Conservation (phyloP, 2,329 filamentous ascomycete species). For the Hypoxylon sp. region DNA sequence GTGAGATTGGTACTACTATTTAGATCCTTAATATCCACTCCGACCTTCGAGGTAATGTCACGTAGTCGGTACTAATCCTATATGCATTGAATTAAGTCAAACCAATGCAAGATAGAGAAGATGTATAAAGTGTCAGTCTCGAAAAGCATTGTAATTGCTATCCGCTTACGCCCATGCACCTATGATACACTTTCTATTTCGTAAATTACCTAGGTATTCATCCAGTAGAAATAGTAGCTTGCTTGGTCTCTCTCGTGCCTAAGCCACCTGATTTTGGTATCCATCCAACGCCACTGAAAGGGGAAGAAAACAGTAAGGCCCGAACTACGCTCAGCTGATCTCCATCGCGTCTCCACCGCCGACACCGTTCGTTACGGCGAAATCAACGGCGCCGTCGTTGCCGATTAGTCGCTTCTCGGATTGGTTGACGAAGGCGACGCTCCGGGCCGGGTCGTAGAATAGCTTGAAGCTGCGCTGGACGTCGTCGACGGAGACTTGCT, state of each 20-base stretch:
- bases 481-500: conserved; percentile 87
- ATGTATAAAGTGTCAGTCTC: conserved; percentile 17
- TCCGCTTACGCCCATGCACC: conserved; percentile 44
- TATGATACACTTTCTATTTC: conserved; percentile 49
- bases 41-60: not conserved
- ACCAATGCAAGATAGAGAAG: conserved; percentile 1
- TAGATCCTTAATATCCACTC: conserved; percentile 1
- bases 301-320: conserved; percentile 36
- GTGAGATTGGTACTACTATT: conserved; percentile 8
- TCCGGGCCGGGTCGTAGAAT: conserved; percentile 91
- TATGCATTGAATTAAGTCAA: not conserved
- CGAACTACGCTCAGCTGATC: conserved; percentile 47
- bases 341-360: conserved; percentile 57
- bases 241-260: conserved; percentile 34
- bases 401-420: conserved; percentile 95
- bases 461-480: conserved; percentile 94
- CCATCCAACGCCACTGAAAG: conserved; percentile 50
- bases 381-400: conserved; percentile 83
- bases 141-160: conserved; percentile 43
- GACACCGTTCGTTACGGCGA: conserved; percentile 70
- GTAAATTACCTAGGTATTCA: conserved; percentile 33
- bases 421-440: conserved; percentile 89
- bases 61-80: not conserved
- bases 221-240: conserved; percentile 30
- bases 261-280: conserved; percentile 46